Evolutionary conservation across 306 rosid genomes (phyloP), one percentile per base, ranked within the genome.

Genomic region (Cotoneaster glaucophyllus): DNA sequence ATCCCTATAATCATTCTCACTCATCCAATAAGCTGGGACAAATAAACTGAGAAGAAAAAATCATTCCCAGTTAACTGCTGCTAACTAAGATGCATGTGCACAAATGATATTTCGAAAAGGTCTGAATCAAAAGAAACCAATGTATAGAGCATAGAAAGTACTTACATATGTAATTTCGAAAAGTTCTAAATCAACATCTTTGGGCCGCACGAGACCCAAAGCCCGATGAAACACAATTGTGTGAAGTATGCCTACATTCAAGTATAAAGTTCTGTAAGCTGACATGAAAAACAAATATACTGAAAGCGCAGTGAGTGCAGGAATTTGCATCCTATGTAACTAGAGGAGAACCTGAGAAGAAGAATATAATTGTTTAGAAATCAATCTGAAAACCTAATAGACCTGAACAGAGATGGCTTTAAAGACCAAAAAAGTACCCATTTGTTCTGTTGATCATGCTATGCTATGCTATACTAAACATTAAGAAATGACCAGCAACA

Each of bases 181-280:
- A 66, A 96, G 96, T 71, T 92, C 98, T 92, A 92, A 84, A 79
- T 92, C 97, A 57, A 89, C 73, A 77, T 92, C 99, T 78, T 85
- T 96, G 1, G 99, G 99, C 76, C 97, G 97, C 76, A 96, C 96
- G 67, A 96, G 97, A 81, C 98, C 99, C 88, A 96, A 85, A 15
- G 99, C 98, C 8, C 99, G 96, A 86, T 96, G 96, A 84, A 96
- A 96, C 67, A 92, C 77, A 76, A 96, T 87, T 1, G 97, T 96
- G 82, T 96, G 99, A 34, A 96, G 87, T 76, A 96, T 86, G 82
- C 99, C 99, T 95, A 93, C 84, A 84, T 43, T 31, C 80, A 61
- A 63, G 29, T 63, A 61, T 19, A 50, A 18, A 54, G 5, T 6
- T 22, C 65, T 39, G 26, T 43, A 24, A 76, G 43, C 2, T 41